These are phyloP conservation scores for Talaromyces sp. DNA, from an alignment of 2,329 filamentous ascomycete genomes.

Conservation along the genomic window DNA sequence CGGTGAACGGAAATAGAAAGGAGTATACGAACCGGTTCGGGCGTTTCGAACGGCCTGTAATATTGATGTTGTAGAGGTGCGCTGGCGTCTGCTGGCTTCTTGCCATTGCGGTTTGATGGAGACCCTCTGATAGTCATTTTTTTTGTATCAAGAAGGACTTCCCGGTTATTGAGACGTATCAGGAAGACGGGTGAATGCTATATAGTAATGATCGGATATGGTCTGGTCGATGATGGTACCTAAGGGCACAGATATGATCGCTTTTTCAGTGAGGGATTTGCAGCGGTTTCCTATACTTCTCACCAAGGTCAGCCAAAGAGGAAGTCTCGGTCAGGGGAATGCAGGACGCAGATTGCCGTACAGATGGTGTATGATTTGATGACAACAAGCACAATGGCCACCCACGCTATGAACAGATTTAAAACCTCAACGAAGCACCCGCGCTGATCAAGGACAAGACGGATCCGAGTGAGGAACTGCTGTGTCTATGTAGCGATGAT, in stretches of 20 bases:
- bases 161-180: not conserved
- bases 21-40: slow-evolving; percentile 1
- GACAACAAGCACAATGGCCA: slow-evolving; percentile 3
- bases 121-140: slow-evolving; percentile 9
- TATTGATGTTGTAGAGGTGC: not conserved
- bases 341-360: not conserved
- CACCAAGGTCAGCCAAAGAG: not conserved
- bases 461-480: not conserved
- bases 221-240: not conserved
- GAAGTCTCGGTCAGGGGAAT: not conserved
- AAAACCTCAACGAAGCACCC: not conserved
- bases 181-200: not conserved
- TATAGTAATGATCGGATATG: not conserved
- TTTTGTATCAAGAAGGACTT: not conserved
- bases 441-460: not conserved
- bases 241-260: not conserved
- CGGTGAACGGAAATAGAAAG: not conserved
- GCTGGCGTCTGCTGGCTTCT: not conserved
- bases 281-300: not conserved
- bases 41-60: slow-evolving; percentile 7
- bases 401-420: not conserved
- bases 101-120: not conserved
- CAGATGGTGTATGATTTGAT: not conserved
- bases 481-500: not conserved
- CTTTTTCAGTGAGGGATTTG: not conserved